Evolutionary conservation across 257 asterid species (phyloP).

Genomic region (Primulina tabacum): DNA sequence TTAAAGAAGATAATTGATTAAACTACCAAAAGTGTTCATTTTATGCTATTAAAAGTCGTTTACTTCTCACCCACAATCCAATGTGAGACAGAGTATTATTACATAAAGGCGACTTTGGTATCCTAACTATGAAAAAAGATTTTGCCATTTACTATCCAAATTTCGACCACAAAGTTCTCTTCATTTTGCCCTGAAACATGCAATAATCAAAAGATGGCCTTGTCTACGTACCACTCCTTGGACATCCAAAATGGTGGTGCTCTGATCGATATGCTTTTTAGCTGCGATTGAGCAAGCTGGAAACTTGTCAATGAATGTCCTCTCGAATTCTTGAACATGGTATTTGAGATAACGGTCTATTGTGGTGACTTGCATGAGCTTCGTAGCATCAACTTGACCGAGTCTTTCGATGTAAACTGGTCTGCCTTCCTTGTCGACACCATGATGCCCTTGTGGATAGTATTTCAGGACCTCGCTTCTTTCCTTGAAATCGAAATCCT

Average conservation of each 20-base stretch:
- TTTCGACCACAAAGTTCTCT: neutral
- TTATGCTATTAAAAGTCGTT: neutral
- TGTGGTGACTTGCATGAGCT: slow-evolving; percentile 84
- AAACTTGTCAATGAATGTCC: slow-evolving; percentile 73
- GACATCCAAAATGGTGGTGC: slow-evolving; percentile 97
- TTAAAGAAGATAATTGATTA: neutral
- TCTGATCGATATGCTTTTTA: slow-evolving; percentile 86
- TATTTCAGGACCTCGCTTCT: slow-evolving; percentile 76
- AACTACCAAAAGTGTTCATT: neutral
- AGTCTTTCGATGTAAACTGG: slow-evolving; percentile 84
- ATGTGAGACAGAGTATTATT: neutral
- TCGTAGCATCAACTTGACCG: slow-evolving; percentile 77
- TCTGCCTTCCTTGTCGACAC: slow-evolving; percentile 94
- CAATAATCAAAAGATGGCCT: neutral
- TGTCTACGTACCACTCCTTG: slow-evolving; percentile 86
- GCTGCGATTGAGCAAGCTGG: slow-evolving; percentile 94
- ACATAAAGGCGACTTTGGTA: neutral
- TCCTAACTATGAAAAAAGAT: neutral
- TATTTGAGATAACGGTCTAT: slow-evolving; percentile 81
- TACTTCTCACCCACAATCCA: neutral
- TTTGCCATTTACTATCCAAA: neutral
- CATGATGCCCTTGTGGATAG: slow-evolving; percentile 99
- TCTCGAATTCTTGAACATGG: slow-evolving; percentile 89
- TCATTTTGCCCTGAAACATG: neutral
- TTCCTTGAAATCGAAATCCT: slow-evolving; percentile 92